phyloP scores from a whole-genome alignment of 768 basidiomycete genomes.

The Boletus barrowsii region DNA sequence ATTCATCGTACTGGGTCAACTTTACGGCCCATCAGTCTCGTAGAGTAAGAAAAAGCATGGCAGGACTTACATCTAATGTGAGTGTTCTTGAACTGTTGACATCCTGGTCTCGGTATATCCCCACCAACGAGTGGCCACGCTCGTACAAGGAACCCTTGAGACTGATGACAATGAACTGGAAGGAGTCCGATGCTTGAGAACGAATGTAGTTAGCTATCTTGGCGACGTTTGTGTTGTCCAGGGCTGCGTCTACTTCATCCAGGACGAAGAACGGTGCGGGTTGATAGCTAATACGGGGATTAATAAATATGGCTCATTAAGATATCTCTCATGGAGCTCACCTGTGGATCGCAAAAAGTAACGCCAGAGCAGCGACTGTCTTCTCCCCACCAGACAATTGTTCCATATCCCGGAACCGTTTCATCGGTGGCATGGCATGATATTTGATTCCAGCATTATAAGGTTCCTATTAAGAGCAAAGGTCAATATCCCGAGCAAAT shows the following conservation, averaged over 20 bases:
- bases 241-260: conserved; percentile 97
- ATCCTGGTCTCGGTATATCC: conserved; percentile 92
- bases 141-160: conserved; percentile 93
- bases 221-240: conserved; percentile 98
- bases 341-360: conserved; percentile 97
- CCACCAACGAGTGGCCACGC: conserved; percentile 84
- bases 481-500: conserved; percentile 1
- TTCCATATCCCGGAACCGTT: conserved; percentile 98
- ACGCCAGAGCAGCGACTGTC: conserved; percentile 95
- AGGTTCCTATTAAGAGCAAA: conserved; percentile 56
- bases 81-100: conserved; percentile 89
- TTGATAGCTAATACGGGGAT: conserved; percentile 64
- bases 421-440: conserved; percentile 99
- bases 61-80: conserved; percentile 73
- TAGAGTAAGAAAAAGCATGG: not conserved
- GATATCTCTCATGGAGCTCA: conserved; percentile 24
- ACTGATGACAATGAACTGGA: conserved; percentile 98
- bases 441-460: conserved; percentile 92
- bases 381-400: conserved; percentile 98
- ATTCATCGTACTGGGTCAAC: conserved; percentile 31
- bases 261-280: conserved; percentile 97
- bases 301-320: not conserved
- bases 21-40: conserved; percentile 12
- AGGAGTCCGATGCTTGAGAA: conserved; percentile 72
- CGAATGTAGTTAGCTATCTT: conserved; percentile 94